Evolutionary conservation across 2,329 filamentous ascomycete genomes (phyloP).

Genomic region (Zymoseptoria pseudotritici): DNA sequence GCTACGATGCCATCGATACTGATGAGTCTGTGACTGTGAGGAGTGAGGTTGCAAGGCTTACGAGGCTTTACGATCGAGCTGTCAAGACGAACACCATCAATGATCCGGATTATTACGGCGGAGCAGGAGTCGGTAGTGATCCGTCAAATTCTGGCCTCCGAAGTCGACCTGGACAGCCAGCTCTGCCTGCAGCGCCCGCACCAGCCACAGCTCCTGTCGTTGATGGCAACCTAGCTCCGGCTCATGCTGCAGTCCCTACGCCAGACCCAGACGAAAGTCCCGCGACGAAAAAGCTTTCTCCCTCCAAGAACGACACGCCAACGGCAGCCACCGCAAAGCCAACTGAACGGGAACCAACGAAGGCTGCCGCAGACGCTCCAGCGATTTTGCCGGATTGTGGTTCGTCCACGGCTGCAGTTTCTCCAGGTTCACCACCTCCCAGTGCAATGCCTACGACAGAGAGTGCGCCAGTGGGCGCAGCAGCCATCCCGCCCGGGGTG

Average conservation of each 20-base stretch:
- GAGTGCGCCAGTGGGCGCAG: background rate
- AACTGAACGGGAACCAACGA: background rate
- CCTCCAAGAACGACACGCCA: conserved; percentile 4
- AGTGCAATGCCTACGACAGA: background rate
- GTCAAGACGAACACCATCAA: conserved; percentile 33
- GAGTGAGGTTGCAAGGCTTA: conserved; percentile 30
- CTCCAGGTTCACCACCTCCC: background rate
- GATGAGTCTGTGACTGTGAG: conserved; percentile 38
- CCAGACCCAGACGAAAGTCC: conserved; percentile 26
- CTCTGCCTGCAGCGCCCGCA: conserved; percentile 4
- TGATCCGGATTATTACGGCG: conserved; percentile 35
- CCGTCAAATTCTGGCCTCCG: conserved; percentile 18
- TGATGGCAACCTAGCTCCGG: background rate
- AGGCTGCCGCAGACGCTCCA: conserved; percentile 1
- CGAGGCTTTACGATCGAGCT: conserved; percentile 33
- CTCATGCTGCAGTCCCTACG: conserved; percentile 1
- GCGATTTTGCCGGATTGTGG: background rate
- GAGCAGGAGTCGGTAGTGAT: conserved; percentile 21
- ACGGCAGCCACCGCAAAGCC: background rate
- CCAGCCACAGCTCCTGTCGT: conserved; percentile 8
- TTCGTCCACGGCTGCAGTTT: background rate
- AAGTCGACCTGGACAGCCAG: conserved; percentile 12
- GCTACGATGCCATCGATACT: conserved; percentile 41
- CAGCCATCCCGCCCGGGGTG: background rate
- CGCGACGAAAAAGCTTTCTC: conserved; percentile 14